Evolutionary conservation across 148 eudicot species (phyloP).

Genomic region (Camellia granthamiana): DNA sequence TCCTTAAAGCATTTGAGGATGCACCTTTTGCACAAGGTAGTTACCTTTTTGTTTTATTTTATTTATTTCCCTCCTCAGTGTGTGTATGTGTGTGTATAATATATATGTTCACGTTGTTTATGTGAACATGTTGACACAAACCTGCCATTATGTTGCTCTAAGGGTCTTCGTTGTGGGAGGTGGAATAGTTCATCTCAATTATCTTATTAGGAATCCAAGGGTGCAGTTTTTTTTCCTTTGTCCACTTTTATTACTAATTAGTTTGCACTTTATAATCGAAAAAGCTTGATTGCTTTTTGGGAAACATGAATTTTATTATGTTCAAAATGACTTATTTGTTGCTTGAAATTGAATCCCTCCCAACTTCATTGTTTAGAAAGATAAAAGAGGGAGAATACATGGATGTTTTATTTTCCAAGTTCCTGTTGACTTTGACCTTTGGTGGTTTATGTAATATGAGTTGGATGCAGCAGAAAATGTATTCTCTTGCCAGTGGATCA

Average conservation of each 20-base stretch:
- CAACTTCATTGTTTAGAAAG: background rate
- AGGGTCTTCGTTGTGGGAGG: too few species aligned
- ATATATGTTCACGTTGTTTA: too few species aligned
- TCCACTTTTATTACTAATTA: background rate
- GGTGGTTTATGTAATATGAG: background rate
- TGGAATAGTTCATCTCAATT: too few species aligned
- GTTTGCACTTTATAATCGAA: background rate
- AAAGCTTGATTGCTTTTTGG: background rate
- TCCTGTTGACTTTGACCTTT: background rate
- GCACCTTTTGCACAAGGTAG: too few species aligned
- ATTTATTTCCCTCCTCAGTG: too few species aligned
- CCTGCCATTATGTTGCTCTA: too few species aligned
- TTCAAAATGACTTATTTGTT: background rate
- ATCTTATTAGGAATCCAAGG: background rate
- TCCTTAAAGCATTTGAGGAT: too few species aligned
- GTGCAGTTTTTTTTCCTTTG: background rate
- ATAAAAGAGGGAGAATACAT: background rate
- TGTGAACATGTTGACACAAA: too few species aligned
- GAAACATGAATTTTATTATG: background rate
- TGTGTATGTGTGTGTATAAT: too few species aligned
- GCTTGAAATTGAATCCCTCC: background rate
- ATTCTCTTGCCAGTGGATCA: conserved; percentile 58
- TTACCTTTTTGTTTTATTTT: too few species aligned
- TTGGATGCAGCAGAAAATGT: conserved; percentile 45
- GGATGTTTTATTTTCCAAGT: background rate